A percentile compares a stretch with the other conserved stretches of the same genome.
phyloP scores from a whole-genome alignment of 768 basidiomycete genomes.

The Harrya chromipes region DNA sequence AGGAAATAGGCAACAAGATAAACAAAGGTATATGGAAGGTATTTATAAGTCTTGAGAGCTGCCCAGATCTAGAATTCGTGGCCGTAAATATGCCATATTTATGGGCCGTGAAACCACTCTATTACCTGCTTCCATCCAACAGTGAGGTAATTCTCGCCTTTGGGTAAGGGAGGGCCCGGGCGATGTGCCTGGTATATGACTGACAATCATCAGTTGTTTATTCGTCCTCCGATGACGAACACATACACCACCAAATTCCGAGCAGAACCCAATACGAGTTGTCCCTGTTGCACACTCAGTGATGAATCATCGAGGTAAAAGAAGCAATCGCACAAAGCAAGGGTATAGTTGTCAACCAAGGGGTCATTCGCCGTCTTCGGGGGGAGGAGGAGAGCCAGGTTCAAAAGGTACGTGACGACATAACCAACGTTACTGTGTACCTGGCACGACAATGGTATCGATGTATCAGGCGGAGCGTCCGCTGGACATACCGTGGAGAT shows the following conservation, averaged over 20 bases:
- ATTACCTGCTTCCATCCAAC: conserved; percentile 82
- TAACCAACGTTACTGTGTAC: conserved; percentile 78
- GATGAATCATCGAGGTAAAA: neutral
- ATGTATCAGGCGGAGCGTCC: neutral
- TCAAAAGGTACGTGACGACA: conserved; percentile 59
- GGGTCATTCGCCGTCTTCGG: conserved; percentile 41
- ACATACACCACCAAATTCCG: conserved; percentile 88
- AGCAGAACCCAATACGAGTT: conserved; percentile 75
- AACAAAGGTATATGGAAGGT: conserved; percentile 77
- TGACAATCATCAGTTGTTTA: conserved; percentile 21
- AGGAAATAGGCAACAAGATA: conserved; percentile 77
- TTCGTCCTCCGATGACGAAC: neutral
- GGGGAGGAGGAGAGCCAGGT: conserved; percentile 69
- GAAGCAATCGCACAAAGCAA: conserved; percentile 56
- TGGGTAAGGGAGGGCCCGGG: conserved; percentile 75
- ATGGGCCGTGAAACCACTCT: neutral
- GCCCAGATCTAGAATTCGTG: conserved; percentile 59
- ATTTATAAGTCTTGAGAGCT: conserved; percentile 70
- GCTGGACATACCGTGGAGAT: conserved; percentile 64
- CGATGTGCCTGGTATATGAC: conserved; percentile 86
- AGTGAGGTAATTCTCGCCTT: conserved; percentile 71
- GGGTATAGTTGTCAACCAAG: conserved; percentile 69
- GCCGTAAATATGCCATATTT: neutral
- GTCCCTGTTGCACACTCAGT: conserved; percentile 38
- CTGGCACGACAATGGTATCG: conserved; percentile 31